Conservation (phyloP, 371 early-diverging fungal species). For the Actinomortierella ambigua region DNA sequence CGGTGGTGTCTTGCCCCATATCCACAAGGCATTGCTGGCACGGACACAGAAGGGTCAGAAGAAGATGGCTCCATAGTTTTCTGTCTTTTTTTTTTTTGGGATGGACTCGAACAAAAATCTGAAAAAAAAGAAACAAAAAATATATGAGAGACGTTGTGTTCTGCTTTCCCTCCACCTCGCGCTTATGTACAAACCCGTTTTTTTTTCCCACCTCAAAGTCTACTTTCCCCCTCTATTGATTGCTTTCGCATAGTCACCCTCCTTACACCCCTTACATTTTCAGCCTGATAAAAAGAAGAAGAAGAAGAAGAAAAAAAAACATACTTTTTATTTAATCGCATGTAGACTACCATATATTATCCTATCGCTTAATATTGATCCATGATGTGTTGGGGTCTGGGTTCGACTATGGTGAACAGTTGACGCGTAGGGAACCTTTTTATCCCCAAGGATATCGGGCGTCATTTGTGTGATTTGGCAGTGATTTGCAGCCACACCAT, state of each 20-base stretch:
- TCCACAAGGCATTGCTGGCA: slow-evolving; percentile 70
- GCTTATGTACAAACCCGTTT: too few species aligned
- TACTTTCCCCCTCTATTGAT: too few species aligned
- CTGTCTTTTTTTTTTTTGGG: background rate
- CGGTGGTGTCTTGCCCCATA: slow-evolving; percentile 84
- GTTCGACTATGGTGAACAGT: too few species aligned
- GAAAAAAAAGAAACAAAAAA: background rate
- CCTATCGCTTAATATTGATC: background rate
- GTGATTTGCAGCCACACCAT: too few species aligned
- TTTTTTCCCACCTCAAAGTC: slow-evolving; percentile 1
- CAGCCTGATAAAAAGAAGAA: slow-evolving; percentile 2
- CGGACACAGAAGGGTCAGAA: background rate
- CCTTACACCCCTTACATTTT: too few species aligned
- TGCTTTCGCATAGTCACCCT: too few species aligned
- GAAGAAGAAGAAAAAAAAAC: slow-evolving; percentile 5
- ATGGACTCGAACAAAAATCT: background rate
- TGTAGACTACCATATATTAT: background rate
- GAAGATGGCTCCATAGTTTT: background rate
- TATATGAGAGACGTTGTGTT: background rate
- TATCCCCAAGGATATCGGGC: too few species aligned
- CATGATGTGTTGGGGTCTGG: too few species aligned
- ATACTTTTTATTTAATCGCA: background rate
- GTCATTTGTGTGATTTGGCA: too few species aligned
- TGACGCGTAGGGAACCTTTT: too few species aligned
- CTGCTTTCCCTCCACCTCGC: too few species aligned